phyloP scores from a whole-genome alignment of 306 rosid genomes.

The Crataegus laevigata region DNA sequence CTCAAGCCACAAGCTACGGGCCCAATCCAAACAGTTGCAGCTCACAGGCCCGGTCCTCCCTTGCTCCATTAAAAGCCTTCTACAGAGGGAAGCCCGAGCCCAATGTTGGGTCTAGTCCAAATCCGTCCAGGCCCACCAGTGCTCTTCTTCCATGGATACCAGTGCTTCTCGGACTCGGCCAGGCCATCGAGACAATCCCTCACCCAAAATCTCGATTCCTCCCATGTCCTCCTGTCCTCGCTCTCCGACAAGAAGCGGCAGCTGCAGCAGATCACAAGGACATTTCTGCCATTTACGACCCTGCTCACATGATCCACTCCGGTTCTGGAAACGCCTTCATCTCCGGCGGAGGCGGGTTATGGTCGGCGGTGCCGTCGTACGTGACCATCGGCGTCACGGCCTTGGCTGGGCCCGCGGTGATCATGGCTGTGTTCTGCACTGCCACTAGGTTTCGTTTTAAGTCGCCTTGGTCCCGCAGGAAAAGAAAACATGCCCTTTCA shows the following conservation, averaged over 20 bases:
- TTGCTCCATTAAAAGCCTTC: no score
- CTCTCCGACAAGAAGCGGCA: no score
- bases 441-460: conserved; percentile 83
- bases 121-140: no score
- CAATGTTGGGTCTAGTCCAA: no score
- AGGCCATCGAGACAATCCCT: no score
- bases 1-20: no score
- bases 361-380: conserved; percentile 29
- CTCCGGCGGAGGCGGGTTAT: conserved; percentile 41
- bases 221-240: background rate
- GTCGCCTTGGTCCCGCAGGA: conserved; percentile 98
- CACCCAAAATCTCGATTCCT: no score
- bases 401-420: conserved; percentile 57
- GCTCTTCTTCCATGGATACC: no score
- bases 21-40: no score
- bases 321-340: conserved; percentile 25
- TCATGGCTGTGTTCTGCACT: conserved; percentile 53
- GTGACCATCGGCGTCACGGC: conserved; percentile 56
- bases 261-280: conserved; percentile 20
- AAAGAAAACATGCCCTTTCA: conserved; percentile 79
- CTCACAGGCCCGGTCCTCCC: no score
- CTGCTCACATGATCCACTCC: conserved; percentile 52
- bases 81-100: no score
- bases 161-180: no score
- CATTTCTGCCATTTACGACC: conserved; percentile 24